Percentiles rank a stretch among this genome's conserved stretches.
These are phyloP conservation scores for Thermochaetoides thermophila DNA, from an alignment of 495 filamentous ascomycete genomes.

Conservation along the genomic window DNA sequence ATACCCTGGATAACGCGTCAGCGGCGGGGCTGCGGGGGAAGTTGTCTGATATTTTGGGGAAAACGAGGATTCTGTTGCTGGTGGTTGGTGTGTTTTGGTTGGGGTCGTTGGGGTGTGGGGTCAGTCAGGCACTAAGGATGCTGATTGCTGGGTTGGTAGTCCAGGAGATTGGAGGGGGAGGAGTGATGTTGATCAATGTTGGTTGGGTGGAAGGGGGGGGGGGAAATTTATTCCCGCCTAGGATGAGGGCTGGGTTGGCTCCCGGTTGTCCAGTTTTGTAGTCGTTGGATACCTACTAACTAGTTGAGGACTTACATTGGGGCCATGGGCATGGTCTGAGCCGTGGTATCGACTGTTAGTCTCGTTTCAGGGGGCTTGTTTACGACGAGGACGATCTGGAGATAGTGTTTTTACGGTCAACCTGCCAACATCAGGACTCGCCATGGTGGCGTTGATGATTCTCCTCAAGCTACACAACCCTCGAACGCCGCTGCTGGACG, in stretches of 20 bases:
- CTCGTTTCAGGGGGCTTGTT: conserved; percentile 55
- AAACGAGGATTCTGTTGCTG: conserved; percentile 62
- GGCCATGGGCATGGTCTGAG: conserved; percentile 36
- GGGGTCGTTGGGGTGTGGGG: conserved; percentile 55
- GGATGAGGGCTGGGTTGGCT: conserved; percentile 32
- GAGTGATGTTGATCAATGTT: conserved; percentile 68
- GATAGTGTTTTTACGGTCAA: conserved; percentile 70
- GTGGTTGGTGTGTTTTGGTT: conserved; percentile 64
- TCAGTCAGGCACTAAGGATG: conserved; percentile 55
- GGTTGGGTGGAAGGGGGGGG: too few species aligned
- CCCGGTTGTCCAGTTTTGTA: neutral
- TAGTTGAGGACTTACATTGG: conserved; percentile 39
- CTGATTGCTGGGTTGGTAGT: conserved; percentile 61
- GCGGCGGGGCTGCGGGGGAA: conserved; percentile 70
- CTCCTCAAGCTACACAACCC: conserved; percentile 67
- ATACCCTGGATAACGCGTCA: conserved; percentile 53
- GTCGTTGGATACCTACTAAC: neutral
- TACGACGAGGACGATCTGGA: conserved; percentile 36
- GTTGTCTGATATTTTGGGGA: conserved; percentile 71
- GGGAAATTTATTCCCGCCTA: conserved; percentile 66
- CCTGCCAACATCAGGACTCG: conserved; percentile 59
- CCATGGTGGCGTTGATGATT: conserved; percentile 49
- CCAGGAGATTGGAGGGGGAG: conserved; percentile 76
- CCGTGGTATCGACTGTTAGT: conserved; percentile 37
- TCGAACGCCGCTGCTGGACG: conserved; percentile 51